A percentile compares a stretch with the other conserved stretches of the same genome.
phyloP scores from a whole-genome alignment of 108 stramenopile genomes.

The Epithemia pelagica region DNA sequence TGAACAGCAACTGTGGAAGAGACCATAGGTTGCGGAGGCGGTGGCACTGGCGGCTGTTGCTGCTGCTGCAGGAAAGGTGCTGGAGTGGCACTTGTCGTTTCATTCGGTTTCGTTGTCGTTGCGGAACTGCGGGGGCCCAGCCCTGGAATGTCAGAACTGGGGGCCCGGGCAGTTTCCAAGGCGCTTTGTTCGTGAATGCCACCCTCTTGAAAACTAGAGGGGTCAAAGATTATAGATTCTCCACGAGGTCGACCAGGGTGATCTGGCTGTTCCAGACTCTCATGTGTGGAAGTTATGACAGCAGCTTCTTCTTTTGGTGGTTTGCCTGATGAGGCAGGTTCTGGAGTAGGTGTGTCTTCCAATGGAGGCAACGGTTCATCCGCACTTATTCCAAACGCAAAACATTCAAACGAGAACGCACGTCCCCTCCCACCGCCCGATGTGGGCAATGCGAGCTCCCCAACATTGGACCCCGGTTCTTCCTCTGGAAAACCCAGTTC shows the following conservation, averaged over 20 bases:
- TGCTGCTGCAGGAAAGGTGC: neutral
- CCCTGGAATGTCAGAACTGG: slow-evolving; percentile 68
- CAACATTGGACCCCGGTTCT: neutral
- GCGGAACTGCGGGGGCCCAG: slow-evolving; percentile 36
- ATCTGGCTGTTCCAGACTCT: neutral
- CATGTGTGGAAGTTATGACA: neutral
- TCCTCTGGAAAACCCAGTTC: slow-evolving; percentile 1
- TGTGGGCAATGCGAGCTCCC: slow-evolving; percentile 8
- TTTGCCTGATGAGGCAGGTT: neutral
- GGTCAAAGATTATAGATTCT: slow-evolving; percentile 90
- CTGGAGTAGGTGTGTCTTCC: neutral
- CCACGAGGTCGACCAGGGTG: slow-evolving; percentile 50
- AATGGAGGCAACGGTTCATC: slow-evolving; percentile 53
- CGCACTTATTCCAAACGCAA: slow-evolving; percentile 65
- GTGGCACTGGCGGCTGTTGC: neutral
- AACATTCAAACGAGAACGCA: slow-evolving; percentile 84
- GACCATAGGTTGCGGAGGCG: neutral
- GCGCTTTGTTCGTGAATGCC: slow-evolving; percentile 85
- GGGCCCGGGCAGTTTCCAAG: slow-evolving; percentile 13
- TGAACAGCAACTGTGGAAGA: too few relatives aligned
- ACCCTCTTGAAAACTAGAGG: slow-evolving; percentile 77
- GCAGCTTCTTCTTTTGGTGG: too few relatives aligned
- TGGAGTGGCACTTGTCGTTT: neutral
- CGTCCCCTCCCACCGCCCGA: slow-evolving; percentile 40
- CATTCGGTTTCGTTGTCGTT: slow-evolving; percentile 1